phyloP scores from a whole-genome alignment of 2,329 filamentous ascomycete genomes.

The Ascochyta clinopodiicola region DNA sequence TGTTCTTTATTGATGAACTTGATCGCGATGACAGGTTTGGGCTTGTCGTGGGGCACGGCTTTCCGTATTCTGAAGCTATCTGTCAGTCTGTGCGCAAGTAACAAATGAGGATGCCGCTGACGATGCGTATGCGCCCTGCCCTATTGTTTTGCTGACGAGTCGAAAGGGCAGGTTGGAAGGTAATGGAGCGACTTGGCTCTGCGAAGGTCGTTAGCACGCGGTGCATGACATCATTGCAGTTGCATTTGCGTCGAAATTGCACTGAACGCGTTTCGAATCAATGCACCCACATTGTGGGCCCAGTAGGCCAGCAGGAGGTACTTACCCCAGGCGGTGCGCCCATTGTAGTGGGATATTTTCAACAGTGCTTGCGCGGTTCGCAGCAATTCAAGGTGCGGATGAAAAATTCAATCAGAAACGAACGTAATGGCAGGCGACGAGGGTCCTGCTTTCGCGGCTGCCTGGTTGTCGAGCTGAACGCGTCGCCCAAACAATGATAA shows the following conservation, averaged over 20 bases:
- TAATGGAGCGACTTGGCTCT: constrained; percentile 89
- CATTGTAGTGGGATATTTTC: constrained; percentile 6
- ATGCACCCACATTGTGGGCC: constrained; percentile 12
- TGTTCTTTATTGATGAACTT: constrained; percentile 99
- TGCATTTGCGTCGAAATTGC: neutral
- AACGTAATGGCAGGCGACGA: neutral
- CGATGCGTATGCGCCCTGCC: constrained; percentile 97
- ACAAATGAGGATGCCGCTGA: constrained; percentile 53
- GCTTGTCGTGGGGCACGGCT: constrained; percentile 74
- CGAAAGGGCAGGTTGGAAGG: constrained; percentile 88
- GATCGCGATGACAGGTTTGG: constrained; percentile 86
- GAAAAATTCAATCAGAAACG: neutral
- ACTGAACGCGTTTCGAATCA: constrained; percentile 4
- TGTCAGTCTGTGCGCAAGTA: neutral
- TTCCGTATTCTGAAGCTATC: constrained; percentile 76
- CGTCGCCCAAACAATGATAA: constrained; percentile 8
- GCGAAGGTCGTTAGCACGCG: constrained; percentile 25
- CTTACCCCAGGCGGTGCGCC: constrained; percentile 37
- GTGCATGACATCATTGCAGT: constrained; percentile 2
- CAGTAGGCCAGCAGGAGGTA: constrained; percentile 9
- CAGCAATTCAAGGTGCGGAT: neutral
- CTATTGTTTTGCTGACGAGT: constrained; percentile 94
- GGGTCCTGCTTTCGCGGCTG: constrained; percentile 8
- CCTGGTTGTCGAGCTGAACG: constrained; percentile 6
- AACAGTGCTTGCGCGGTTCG: neutral